Evolutionary conservation across 305 asterid genomes (phyloP).

Genomic region (Ajuga reptans): DNA sequence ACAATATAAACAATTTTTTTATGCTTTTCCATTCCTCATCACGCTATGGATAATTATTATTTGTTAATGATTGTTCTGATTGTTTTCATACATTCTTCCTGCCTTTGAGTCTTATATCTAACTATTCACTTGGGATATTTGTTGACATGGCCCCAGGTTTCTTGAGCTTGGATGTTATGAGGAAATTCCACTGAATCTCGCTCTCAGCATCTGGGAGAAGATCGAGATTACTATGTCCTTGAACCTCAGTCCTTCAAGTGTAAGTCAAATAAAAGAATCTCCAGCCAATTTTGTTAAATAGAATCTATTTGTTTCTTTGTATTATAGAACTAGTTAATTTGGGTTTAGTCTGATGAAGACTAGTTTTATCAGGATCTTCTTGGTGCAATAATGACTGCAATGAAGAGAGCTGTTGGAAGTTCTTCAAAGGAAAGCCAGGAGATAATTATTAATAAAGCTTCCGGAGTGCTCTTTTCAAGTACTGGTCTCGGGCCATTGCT

Average conservation of each 20-base stretch:
- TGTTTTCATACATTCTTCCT: constrained; percentile 3
- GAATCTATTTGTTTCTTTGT: constrained; percentile 8
- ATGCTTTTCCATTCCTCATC: neutral
- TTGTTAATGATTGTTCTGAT: neutral
- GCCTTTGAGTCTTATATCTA: constrained; percentile 6
- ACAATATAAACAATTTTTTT: neutral
- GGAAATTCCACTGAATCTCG: constrained; percentile 55
- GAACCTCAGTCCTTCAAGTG: constrained; percentile 37
- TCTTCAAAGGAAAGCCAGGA: constrained; percentile 66
- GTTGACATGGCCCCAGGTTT: constrained; percentile 46
- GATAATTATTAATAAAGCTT: constrained; percentile 48
- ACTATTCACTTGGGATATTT: constrained; percentile 17
- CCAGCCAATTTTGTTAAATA: constrained; percentile 5
- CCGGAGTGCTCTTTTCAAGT: constrained; percentile 40
- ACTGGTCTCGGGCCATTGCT: constrained; percentile 28
- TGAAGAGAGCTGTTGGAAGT: constrained; percentile 66
- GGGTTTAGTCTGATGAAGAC: constrained; percentile 19
- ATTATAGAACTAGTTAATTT: constrained; percentile 17
- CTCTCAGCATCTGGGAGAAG: constrained; percentile 52
- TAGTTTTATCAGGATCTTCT: constrained; percentile 54
- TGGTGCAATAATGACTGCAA: constrained; percentile 52
- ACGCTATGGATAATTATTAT: constrained; percentile 3
- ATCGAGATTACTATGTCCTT: constrained; percentile 37
- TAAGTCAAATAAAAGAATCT: constrained; percentile 20
- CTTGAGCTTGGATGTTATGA: constrained; percentile 52